Percentiles rank a stretch among this genome's conserved stretches.
These are phyloP conservation scores for Luffa aegyptiaca DNA, from an alignment of 306 rosid genomes.

Conservation along the genomic window DNA sequence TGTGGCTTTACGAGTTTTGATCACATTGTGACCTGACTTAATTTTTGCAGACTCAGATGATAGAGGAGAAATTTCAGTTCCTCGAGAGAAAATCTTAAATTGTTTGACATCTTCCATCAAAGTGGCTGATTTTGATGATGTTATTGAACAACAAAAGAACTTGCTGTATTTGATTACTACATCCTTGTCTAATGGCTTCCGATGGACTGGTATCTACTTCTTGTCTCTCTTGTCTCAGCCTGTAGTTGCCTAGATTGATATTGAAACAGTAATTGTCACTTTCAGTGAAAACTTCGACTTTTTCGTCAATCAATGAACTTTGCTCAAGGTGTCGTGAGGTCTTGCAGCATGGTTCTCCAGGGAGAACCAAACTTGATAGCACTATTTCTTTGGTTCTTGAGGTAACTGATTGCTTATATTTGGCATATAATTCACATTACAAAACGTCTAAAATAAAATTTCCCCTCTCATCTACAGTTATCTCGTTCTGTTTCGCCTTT, in stretches of 20 bases:
- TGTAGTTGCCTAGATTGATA: not conserved
- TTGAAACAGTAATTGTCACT: not conserved
- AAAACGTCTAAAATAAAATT: not conserved
- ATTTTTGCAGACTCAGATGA: constrained; percentile 39
- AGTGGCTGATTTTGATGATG: constrained; percentile 55
- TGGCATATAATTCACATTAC: constrained; percentile 9
- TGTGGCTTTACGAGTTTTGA: not conserved
- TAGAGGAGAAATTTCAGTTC: constrained; percentile 43
- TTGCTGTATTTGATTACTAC: constrained; percentile 38
- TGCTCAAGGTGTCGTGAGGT: constrained; percentile 47
- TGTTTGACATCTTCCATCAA: constrained; percentile 79
- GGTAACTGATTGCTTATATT: constrained; percentile 35
- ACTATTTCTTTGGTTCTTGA: constrained; percentile 44
- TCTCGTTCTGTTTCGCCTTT: constrained; percentile 47
- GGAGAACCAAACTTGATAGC: constrained; percentile 23
- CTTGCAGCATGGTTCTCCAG: constrained; percentile 32
- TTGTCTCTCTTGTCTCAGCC: constrained; percentile 1
- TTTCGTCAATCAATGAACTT: constrained; percentile 62
- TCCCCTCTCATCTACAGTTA: constrained; percentile 37
- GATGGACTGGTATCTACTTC: constrained; percentile 72
- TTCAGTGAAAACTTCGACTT: constrained; percentile 72
- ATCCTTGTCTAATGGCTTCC: constrained; percentile 48
- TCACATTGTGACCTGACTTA: not conserved
- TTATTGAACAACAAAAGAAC: constrained; percentile 59
- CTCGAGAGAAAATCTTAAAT: constrained; percentile 60